These are phyloP conservation scores for Auricularia sp. DNA, from an alignment of 768 basidiomycete genomes.

Conservation along the genomic window DNA sequence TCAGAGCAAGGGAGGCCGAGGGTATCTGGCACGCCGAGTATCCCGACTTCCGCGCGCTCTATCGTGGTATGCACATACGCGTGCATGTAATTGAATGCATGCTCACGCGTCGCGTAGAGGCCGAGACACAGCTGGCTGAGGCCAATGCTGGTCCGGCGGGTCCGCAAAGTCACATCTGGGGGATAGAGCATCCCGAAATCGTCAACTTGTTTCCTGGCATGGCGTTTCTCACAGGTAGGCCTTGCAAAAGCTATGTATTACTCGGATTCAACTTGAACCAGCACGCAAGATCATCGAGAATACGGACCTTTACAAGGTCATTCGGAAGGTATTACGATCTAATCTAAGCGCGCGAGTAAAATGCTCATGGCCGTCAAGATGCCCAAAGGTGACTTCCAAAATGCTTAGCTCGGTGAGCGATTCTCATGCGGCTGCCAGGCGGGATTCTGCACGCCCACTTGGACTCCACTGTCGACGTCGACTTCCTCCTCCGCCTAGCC, in stretches of 20 bases:
- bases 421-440: neutral
- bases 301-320: constrained; percentile 51
- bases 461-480: constrained; percentile 58
- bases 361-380: constrained; percentile 33
- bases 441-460: constrained; percentile 58
- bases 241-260: neutral
- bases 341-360: neutral
- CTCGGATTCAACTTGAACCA: constrained; percentile 12
- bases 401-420: neutral
- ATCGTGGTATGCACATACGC: neutral
- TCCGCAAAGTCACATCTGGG: neutral
- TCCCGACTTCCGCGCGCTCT: neutral
- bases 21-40: constrained; percentile 43
- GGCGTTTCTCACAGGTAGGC: constrained; percentile 62
- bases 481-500: constrained; percentile 43
- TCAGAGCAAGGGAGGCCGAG: constrained; percentile 45
- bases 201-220: constrained; percentile 67
- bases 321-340: constrained; percentile 41
- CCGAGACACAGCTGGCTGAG: neutral
- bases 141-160: neutral
- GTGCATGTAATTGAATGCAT: neutral
- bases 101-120: neutral
- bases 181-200: constrained; percentile 35
- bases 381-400: constrained; percentile 56
- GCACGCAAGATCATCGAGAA: constrained; percentile 48